Base-by-base conservation (phyloP, 2,329 filamentous ascomycete genomes). In the Xylariomycetidae sp. region DNA sequence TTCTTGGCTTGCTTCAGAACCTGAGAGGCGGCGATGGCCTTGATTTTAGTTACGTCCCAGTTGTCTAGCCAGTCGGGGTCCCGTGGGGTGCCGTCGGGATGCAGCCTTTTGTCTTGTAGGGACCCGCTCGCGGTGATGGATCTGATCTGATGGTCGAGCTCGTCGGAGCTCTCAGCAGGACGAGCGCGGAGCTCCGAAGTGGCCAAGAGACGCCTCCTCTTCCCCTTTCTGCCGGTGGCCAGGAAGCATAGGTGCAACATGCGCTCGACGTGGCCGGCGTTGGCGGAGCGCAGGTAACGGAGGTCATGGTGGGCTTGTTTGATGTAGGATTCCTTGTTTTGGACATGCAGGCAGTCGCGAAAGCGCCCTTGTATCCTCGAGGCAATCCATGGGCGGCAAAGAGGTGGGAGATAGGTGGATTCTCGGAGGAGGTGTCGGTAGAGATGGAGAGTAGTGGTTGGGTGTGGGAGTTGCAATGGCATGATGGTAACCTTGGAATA, bases 351-450 rank as follows among this genome's bases (percentile, higher is more conserved):
- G 40, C 67, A 56, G 3, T 55, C 54, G n/a, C 62, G 64, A 47
- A 77, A 80, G 20, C 65, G 63, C 6, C 45, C 38, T 31, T 59
- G 57, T 28, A 80, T 69, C 20, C 60, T 60, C 6, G 57, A 45
- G 28, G 59, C 50, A 33, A 74, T 57, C 34, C 61, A 67, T 3
- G 58, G 53, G 25, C 66, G 67, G 38, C 71, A 72, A 25, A 69
- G 55, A 3, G 63, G 63, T 2, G 76, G 75, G 3, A 82, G 69
- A 49, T 82, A 82, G 17, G 72, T 69, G 25, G 67, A 62, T 59
- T 80, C 75, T 38, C 78, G 74, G 22, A 82, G 70, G 15, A 82
- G 59, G 37, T 74, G 67, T 36, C 78, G 69, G 53, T 78, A 82
- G 29, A 77, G 55, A 45, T 71, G 67, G 11, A 68, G 46, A 4